Evolutionary conservation across 345 rosid species (phyloP).

Genomic region (Sisymbrium altissimum): DNA sequence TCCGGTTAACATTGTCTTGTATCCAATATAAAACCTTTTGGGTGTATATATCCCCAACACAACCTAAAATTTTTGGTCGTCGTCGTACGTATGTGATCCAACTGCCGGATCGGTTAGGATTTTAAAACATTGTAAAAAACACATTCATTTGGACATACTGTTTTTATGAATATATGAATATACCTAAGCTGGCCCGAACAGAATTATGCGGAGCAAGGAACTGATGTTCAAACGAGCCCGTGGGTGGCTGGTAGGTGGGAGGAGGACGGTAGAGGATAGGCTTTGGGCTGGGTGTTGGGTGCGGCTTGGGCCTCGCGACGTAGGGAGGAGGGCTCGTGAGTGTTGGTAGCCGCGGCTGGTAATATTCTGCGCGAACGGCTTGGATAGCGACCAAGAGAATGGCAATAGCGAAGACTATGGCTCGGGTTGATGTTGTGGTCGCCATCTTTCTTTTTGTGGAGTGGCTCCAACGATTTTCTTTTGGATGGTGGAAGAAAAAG

Average conservation of each 20-base stretch:
- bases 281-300: slow-evolving; percentile 23
- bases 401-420: background rate
- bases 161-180: background rate
- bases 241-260: slow-evolving; percentile 28
- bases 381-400: slow-evolving; percentile 28
- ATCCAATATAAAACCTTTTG: too few species aligned
- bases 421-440: slow-evolving; percentile 18
- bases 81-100: background rate
- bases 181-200: slow-evolving; percentile 40
- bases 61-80: background rate
- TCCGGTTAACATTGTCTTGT: too few species aligned
- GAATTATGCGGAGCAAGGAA: slow-evolving; percentile 70
- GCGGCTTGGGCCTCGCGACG: background rate
- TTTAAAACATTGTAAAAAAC: background rate
- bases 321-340: slow-evolving; percentile 13
- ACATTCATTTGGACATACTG: background rate
- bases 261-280: slow-evolving; percentile 28
- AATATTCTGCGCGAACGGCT: slow-evolving; percentile 29
- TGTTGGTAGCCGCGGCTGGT: slow-evolving; percentile 10
- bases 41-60: too few species aligned
- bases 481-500: slow-evolving; percentile 8
- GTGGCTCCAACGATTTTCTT: background rate
- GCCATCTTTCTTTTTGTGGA: slow-evolving; percentile 14
- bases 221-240: slow-evolving; percentile 33
- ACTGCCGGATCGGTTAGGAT: background rate